Evolutionary conservation across 2,329 filamentous ascomycete species (phyloP), one percentile per base, ranked within the genome.

Genomic region (Aspergillus hortae): DNA sequence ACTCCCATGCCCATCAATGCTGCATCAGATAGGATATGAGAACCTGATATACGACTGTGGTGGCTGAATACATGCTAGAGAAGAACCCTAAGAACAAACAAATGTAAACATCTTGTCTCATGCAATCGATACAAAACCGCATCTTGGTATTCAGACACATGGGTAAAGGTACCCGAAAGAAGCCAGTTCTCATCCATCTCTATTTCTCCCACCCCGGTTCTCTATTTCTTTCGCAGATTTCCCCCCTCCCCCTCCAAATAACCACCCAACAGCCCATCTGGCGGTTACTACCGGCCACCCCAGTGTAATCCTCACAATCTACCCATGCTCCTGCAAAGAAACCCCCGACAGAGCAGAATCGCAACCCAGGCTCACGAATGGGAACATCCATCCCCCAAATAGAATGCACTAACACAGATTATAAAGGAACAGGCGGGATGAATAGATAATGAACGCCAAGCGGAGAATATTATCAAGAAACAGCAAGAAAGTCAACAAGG

Each of bases 401-500:
- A 35, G n/a, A 23, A n/a, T 25, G 35, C 47, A 52, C n/a, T 33
- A 48, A 44, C 45, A 36, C 30, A 51, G 46, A 46, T 54, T 50
- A 49, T 50, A 61, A 57, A 62, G 61, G 51, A 51, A 57, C 47
- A 55, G 50, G 52, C 41, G 50, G 46, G 56, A 48, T 23, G 23
- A 27, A 52, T 55, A 33, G 36, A 46, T 51, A 52, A 44, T 56
- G 44, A 30, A 52, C 55, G 54, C 46, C 54, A 58, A 61, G 55
- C 32, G 57, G 54, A 51, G 53, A 55, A 57, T 51, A 53, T 54
- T 51, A 53, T 43, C 51, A 51, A 55, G 43, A 60, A 41, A 38
- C 47, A 46, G 52, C 54, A 48, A 41, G 44, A 47, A 50, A 12
- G n/a, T 23, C 33, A 14, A 35, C 52, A 51, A 19, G 11, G 23